phyloP scores from a whole-genome alignment of 345 rosid species.

The Citrus sp. region DNA sequence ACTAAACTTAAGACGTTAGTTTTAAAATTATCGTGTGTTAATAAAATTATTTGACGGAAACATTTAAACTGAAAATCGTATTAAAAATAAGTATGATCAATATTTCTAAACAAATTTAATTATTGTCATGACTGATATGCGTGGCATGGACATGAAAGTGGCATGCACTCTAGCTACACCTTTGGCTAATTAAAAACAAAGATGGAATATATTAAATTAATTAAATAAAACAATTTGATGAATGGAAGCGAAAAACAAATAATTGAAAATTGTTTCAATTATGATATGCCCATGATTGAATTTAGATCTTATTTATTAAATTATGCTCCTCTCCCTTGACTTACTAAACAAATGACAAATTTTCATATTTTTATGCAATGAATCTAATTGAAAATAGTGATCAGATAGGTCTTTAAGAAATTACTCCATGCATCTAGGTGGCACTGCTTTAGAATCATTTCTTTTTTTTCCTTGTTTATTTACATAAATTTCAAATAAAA shows the following conservation, averaged over 20 bases:
- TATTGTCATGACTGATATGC: not conserved
- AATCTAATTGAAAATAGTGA: not conserved
- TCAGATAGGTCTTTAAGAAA: not conserved
- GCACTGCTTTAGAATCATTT: not conserved
- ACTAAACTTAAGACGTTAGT: too few relatives aligned
- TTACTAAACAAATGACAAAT: not conserved
- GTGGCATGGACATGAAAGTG: too few relatives aligned
- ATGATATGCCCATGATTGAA: not conserved
- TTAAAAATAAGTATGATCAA: too few relatives aligned
- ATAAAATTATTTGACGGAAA: too few relatives aligned
- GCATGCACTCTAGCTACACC: too few relatives aligned
- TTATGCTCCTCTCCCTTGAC: not conserved
- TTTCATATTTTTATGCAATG: not conserved
- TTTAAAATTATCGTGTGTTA: too few relatives aligned
- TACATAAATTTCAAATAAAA: too few relatives aligned
- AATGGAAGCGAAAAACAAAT: not conserved
- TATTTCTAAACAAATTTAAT: not conserved
- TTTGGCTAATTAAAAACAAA: too few relatives aligned
- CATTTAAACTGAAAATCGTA: too few relatives aligned
- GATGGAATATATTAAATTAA: not conserved
- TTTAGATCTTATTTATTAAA: not conserved
- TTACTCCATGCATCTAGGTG: not conserved
- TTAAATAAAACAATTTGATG: not conserved
- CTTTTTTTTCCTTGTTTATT: too few relatives aligned
- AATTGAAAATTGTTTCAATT: not conserved